Percentiles rank a stretch among this genome's conserved stretches.
Evolutionary conservation across 306 rosid species (phyloP).

Genomic region (cucumber (Cucumis sativus)): Cucumber_9930_V3 NC_026656.2:12066501-12067000

Average conservation of each 20-base stretch:
- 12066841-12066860: not conserved
- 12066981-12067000: not conserved
- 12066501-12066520: not conserved
- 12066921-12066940: not conserved
- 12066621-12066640: conserved; percentile 9
- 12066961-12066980: not conserved
- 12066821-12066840: not conserved
- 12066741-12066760: not conserved
- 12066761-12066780: not conserved
- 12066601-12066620: conserved; percentile 13
- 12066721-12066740: conserved; percentile 3
- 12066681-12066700: conserved; percentile 3
- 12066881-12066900: not conserved
- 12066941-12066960: not conserved
- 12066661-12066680: conserved; percentile 10
- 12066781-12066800: not conserved
- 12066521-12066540: not conserved
- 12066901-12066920: conserved; percentile 4
- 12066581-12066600: conserved; percentile 14
- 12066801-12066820: not conserved
- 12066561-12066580: conserved; percentile 4
- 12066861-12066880: not conserved
- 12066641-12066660: conserved; percentile 6
- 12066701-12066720: conserved; percentile 9
- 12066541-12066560: not conserved